Evolutionary conservation across 2,329 filamentous ascomycete species (phyloP).

Genomic region (Pseudocercospora crystallina): DNA sequence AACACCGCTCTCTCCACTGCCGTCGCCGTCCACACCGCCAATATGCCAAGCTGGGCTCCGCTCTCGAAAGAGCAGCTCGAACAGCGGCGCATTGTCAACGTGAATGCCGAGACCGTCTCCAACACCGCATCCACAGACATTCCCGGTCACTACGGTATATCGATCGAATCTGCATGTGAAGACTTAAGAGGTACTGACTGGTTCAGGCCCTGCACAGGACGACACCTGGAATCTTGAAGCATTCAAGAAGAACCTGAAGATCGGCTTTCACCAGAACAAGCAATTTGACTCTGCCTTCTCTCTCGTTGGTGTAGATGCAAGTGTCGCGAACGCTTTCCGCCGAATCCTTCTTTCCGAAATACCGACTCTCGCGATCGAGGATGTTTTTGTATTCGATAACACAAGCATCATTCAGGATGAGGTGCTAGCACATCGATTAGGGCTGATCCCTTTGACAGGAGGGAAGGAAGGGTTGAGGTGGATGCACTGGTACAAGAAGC

Average conservation of each 20-base stretch:
- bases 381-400: conserved; percentile 91
- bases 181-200: too few relatives aligned
- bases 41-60: conserved; percentile 35
- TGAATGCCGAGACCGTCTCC: conserved; percentile 87
- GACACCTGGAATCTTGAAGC: conserved; percentile 73
- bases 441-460: conserved; percentile 85
- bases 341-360: conserved; percentile 94
- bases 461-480: conserved; percentile 74
- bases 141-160: conserved; percentile 69
- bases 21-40: not conserved
- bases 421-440: conserved; percentile 85
- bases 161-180: too few relatives aligned
- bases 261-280: conserved; percentile 83
- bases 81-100: conserved; percentile 75
- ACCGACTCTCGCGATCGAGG: conserved; percentile 90
- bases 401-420: conserved; percentile 98
- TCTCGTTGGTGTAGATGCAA: conserved; percentile 85
- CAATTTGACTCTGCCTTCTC: conserved; percentile 81
- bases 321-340: conserved; percentile 94
- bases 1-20: not conserved
- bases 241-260: conserved; percentile 69
- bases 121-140: conserved; percentile 89
- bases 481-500: conserved; percentile 79
- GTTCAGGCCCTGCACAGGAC: conserved; percentile 69
- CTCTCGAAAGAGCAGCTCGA: conserved; percentile 58